phyloP scores from a whole-genome alignment of 2,329 filamentous ascomycete species.

The Cadophora gregata region DNA sequence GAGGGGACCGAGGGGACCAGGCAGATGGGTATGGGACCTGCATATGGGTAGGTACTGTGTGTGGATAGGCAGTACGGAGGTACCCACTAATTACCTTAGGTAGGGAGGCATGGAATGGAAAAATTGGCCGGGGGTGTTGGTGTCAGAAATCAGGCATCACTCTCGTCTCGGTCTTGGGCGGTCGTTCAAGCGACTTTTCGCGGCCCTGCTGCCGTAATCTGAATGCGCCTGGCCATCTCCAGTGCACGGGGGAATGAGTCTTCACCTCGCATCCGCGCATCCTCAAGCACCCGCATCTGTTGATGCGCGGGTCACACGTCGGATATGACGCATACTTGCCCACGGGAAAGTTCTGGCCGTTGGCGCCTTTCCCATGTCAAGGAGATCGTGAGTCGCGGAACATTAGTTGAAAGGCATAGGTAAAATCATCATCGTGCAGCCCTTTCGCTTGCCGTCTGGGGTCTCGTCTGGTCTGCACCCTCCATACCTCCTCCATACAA shows the following conservation, averaged over 20 bases:
- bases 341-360: background rate
- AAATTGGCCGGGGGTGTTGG: slow-evolving; percentile 1
- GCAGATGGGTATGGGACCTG: slow-evolving; percentile 18
- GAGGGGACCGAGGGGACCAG: slow-evolving; percentile 16
- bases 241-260: slow-evolving; percentile 23
- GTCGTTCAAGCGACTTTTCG: background rate
- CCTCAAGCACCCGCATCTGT: slow-evolving; percentile 3
- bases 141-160: slow-evolving; percentile 24
- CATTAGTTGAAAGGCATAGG: background rate
- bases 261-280: slow-evolving; percentile 8
- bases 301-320: slow-evolving; percentile 27
- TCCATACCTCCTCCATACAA: background rate
- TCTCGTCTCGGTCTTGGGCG: background rate
- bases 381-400: background rate
- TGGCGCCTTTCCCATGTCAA: slow-evolving; percentile 18
- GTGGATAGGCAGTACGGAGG: too few relatives aligned
- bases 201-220: slow-evolving; percentile 1
- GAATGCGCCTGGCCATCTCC: slow-evolving; percentile 12
- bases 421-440: slow-evolving; percentile 1
- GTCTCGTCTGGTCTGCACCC: background rate
- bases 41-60: background rate
- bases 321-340: slow-evolving; percentile 31
- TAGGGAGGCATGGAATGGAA: too few relatives aligned
- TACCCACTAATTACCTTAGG: too few relatives aligned
- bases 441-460: slow-evolving; percentile 1